These are phyloP conservation scores for Monsonia emarginata DNA, from an alignment of 441 rosid genomes.

Conservation along the genomic window DNA sequence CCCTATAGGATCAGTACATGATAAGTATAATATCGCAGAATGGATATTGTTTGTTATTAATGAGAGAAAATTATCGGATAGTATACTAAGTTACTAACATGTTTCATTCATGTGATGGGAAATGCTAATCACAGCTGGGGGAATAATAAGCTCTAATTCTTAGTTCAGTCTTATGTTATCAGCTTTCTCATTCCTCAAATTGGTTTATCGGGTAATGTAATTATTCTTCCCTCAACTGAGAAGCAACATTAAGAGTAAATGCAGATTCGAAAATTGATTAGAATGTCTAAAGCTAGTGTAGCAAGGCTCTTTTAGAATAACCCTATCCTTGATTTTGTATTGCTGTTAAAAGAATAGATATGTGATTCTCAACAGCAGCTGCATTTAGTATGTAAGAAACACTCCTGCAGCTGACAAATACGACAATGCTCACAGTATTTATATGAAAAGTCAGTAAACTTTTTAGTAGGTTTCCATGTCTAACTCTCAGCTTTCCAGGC, in stretches of 20 bases:
- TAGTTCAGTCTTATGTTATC: not conserved
- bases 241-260: not conserved
- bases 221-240: not conserved
- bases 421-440: not conserved
- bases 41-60: not conserved
- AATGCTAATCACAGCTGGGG: not conserved
- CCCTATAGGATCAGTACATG: not conserved
- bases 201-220: not conserved
- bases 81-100: not conserved
- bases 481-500: conserved; percentile 31
- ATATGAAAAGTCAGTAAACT: not conserved
- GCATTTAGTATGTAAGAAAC: not conserved
- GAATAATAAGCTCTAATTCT: not conserved
- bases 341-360: not conserved
- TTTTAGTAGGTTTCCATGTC: not conserved
- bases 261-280: not conserved
- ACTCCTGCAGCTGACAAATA: too few species aligned
- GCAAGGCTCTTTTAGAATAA: too few species aligned
- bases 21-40: not conserved
- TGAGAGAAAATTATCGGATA: not conserved
- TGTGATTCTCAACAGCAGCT: not conserved
- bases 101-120: not conserved
- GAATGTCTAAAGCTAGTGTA: not conserved
- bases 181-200: conserved; percentile 5
- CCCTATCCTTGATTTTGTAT: not conserved